Evolutionary conservation across 1,284 basidiomycete species (phyloP).

Genomic region (Apiotrichum gamsii): DNA sequence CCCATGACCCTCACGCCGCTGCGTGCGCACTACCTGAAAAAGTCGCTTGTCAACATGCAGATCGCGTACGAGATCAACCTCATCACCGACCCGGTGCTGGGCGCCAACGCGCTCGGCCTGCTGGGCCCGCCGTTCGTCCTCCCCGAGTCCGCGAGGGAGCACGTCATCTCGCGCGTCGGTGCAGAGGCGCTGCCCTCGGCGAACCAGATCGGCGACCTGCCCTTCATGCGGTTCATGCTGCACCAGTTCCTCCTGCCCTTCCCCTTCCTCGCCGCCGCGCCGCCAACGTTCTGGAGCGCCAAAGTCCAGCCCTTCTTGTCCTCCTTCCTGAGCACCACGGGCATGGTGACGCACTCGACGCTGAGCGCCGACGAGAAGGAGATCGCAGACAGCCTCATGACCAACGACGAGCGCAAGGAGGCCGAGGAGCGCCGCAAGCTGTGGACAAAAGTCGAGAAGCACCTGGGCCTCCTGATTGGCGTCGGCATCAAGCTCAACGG

Average conservation of each 20-base stretch:
- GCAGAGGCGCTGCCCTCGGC: slow-evolving; percentile 13
- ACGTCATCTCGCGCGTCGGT: slow-evolving; percentile 44
- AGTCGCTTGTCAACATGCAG: slow-evolving; percentile 81
- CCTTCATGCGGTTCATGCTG: slow-evolving; percentile 80
- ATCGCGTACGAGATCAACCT: slow-evolving; percentile 67
- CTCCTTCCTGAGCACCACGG: slow-evolving; percentile 63
- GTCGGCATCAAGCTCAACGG: slow-evolving; percentile 74
- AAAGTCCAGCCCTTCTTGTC: slow-evolving; percentile 89
- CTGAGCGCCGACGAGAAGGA: slow-evolving; percentile 37
- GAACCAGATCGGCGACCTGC: slow-evolving; percentile 56
- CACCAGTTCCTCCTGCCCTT: slow-evolving; percentile 86
- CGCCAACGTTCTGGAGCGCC: slow-evolving; percentile 78
- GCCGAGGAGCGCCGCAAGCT: slow-evolving; percentile 57
- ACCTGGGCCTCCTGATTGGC: slow-evolving; percentile 70
- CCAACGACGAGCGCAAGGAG: slow-evolving; percentile 53
- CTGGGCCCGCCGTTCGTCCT: slow-evolving; percentile 79
- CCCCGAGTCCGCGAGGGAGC: slow-evolving; percentile 51
- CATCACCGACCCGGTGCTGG: slow-evolving; percentile 56
- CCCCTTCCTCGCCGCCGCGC: slow-evolving; percentile 80
- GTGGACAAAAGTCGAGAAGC: slow-evolving; percentile 70
- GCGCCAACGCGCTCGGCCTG: slow-evolving; percentile 70
- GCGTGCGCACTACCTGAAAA: slow-evolving; percentile 92
- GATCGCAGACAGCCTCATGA: slow-evolving; percentile 36
- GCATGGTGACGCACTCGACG: slow-evolving; percentile 37
- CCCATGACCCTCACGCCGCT: slow-evolving; percentile 61